Conservation (phyloP, 1,284 basidiomycete species). For the Ganoderma boninense region DNA sequence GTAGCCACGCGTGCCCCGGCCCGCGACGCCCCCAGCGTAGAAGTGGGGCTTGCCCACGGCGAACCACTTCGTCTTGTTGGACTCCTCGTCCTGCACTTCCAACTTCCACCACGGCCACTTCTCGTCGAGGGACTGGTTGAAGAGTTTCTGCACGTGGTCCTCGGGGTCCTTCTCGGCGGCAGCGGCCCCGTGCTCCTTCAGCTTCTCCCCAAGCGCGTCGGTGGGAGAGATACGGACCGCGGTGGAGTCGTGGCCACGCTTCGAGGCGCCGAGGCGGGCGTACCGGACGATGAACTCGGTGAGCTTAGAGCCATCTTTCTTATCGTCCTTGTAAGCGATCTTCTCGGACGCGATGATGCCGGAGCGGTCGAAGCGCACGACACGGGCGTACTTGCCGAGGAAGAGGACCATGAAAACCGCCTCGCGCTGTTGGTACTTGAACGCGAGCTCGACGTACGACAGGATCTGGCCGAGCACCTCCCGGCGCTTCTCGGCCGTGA, state of each 20-base stretch:
- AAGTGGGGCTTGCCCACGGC: constrained; percentile 21
- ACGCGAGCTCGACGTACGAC: constrained; percentile 18
- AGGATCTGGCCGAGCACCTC: constrained; percentile 18
- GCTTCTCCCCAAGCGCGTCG: not conserved
- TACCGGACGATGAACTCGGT: constrained; percentile 13
- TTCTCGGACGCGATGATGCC: constrained; percentile 17
- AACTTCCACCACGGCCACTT: constrained; percentile 21
- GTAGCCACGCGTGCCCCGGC: constrained; percentile 26
- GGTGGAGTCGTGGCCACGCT: constrained; percentile 23
- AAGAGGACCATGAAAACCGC: constrained; percentile 19
- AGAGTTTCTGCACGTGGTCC: constrained; percentile 9
- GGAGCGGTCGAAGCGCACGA: constrained; percentile 23
- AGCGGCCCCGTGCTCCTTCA: not conserved
- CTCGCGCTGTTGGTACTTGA: constrained; percentile 19
- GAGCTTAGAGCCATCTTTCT: not conserved
- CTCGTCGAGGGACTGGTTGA: constrained; percentile 4
- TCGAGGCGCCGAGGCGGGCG: not conserved
- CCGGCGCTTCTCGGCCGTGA: not conserved
- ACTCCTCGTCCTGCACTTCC: not conserved
- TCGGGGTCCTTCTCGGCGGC: not conserved
- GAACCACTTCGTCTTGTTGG: not conserved
- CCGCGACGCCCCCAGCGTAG: constrained; percentile 5
- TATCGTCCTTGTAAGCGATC: constrained; percentile 29
- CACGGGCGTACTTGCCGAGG: constrained; percentile 22
- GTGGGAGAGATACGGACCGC: constrained; percentile 2